Evolutionary conservation across 306 rosid species (phyloP), one percentile per base, ranked within the genome.

Genomic region (Lathyrus sativus): DNA sequence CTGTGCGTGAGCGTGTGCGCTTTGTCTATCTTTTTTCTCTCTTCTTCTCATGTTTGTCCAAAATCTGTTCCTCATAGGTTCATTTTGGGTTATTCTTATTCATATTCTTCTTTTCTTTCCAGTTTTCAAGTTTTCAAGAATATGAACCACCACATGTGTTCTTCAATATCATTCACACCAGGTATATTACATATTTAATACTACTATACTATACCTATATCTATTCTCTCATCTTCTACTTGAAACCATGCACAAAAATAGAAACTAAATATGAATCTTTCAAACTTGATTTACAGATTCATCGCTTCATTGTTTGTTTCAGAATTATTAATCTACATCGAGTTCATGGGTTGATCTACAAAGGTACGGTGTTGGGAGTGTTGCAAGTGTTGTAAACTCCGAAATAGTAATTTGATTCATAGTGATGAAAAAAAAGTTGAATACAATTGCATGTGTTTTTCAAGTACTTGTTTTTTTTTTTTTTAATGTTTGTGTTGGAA

Each of bases 111-210:
- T 72, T 76, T 78, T 77, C 71, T 59, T 64, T 80, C 85, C 84
- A 81, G 87, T 71, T 46, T 13, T 13, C 29, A 26, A 26, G 29
- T 3, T 6, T 51, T 65, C 74, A 54, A 56, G 80, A 81, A 50
- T 78, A 89, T 76, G 29, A 26, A 26, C 87, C 78, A 88, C 67
- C 99, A 91, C 96, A 96, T 95, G 99, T 81, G 72, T 68, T 37
- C 80, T 71, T 84, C 53, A 89, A 76, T 87, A 84, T 83, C 83
- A 74, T 28, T 82, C 86, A 78, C 88, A 80, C 79, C 84, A 83
- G 87, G 96, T 88, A 86, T 9, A 1, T 15, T 28, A 19, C 11
- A 51, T 51, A 51, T 9, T 51, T 51, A 51, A 51, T 51, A 49
- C n/a, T 11, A 35, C 15, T 49, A 24, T 2, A 1, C n/a, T n/a